Evolutionary conservation across 2,329 filamentous ascomycete species (phyloP).

Genomic region (Botrytis fragariae): DNA sequence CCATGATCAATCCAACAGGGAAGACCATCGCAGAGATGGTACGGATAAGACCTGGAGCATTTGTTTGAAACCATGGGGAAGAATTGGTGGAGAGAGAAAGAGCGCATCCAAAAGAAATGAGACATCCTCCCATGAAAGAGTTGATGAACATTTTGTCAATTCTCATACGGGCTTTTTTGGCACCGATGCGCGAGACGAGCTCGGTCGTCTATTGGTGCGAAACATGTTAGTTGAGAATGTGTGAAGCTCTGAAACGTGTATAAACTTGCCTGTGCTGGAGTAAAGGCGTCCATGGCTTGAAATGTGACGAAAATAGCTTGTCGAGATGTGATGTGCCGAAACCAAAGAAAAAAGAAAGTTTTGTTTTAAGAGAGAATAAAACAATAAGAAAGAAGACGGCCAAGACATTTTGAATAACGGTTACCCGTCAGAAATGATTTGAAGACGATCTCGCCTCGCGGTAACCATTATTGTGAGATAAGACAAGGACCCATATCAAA

Average conservation of each 20-base stretch:
- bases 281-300: constrained; percentile 43
- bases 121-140: constrained; percentile 49
- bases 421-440: constrained; percentile 2
- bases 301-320: constrained; percentile 1
- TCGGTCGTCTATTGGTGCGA: constrained; percentile 45
- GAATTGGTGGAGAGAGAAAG: constrained; percentile 47
- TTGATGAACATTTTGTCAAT: constrained; percentile 53
- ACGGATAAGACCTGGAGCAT: constrained; percentile 48
- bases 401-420: constrained; percentile 9
- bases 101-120: constrained; percentile 52
- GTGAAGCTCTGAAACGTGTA: neutral
- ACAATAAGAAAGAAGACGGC: neutral
- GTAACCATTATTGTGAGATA: neutral
- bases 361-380: neutral
- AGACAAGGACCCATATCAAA: constrained; percentile 5
- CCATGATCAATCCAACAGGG: constrained; percentile 49
- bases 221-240: constrained; percentile 7
- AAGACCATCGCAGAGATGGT: constrained; percentile 48
- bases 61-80: constrained; percentile 48
- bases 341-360: neutral
- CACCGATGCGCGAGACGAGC: constrained; percentile 49
- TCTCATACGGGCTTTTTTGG: constrained; percentile 51
- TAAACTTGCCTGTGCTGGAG: constrained; percentile 38
- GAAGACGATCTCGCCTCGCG: neutral
- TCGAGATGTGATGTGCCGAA: neutral